Conservation (phyloP, 2,329 filamentous ascomycete species). For the Xylaria sp. region DNA sequence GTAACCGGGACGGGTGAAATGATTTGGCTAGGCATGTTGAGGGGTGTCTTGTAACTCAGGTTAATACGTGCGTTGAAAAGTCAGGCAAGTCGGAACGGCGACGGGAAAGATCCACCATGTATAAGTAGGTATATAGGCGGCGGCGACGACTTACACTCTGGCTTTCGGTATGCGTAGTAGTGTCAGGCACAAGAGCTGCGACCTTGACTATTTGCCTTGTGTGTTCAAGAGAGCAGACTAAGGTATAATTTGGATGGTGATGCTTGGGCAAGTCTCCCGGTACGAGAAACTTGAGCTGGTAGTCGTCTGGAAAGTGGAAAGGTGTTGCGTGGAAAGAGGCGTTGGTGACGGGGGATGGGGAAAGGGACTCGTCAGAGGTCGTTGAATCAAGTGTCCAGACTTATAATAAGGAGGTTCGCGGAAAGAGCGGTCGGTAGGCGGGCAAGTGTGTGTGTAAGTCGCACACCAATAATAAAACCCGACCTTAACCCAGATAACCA, state of each 20-base stretch:
- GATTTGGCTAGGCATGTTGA: slow-evolving; percentile 49
- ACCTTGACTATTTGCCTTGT: neutral
- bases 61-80: slow-evolving; percentile 4
- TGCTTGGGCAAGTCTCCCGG: neutral
- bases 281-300: neutral
- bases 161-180: neutral
- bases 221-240: slow-evolving; percentile 1
- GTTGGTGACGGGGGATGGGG: slow-evolving; percentile 1
- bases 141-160: slow-evolving; percentile 9
- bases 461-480: slow-evolving; percentile 15
- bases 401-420: slow-evolving; percentile 16
- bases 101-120: neutral
- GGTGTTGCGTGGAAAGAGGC: slow-evolving; percentile 2
- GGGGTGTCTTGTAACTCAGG: slow-evolving; percentile 8
- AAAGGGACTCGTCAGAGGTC: slow-evolving; percentile 6
- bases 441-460: slow-evolving; percentile 21
- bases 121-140: neutral
- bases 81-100: neutral
- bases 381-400: slow-evolving; percentile 23
- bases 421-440: slow-evolving; percentile 35
- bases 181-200: no score
- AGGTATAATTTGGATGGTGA: neutral
- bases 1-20: slow-evolving; percentile 52
- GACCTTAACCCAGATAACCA: neutral
- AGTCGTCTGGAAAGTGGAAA: neutral